Evolutionary conservation across 1,284 basidiomycete species (phyloP).

Genomic region (Amylostereum chailletii): DNA sequence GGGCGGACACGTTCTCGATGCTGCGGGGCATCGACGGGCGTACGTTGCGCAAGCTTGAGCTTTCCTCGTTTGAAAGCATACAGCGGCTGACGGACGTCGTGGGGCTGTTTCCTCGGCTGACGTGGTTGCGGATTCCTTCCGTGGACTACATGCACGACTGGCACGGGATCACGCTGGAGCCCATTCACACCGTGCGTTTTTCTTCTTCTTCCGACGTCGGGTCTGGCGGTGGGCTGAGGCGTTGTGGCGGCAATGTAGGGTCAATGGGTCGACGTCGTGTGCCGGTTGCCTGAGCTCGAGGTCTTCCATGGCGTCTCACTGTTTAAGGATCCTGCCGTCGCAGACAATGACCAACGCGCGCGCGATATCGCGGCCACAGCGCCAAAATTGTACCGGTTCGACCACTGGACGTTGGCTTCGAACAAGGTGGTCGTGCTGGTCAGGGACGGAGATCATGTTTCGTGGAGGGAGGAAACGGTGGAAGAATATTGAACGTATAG

Average conservation of each 20-base stretch:
- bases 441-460: constrained; percentile 6
- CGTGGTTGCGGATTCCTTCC: constrained; percentile 6
- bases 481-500: not conserved
- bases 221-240: not conserved
- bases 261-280: constrained; percentile 3
- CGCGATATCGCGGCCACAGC: constrained; percentile 14
- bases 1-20: not conserved
- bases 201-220: not conserved
- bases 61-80: constrained; percentile 5
- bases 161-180: not conserved
- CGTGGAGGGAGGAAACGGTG: constrained; percentile 9
- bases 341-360: constrained; percentile 16
- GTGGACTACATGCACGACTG: constrained; percentile 9
- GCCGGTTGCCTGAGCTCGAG: constrained; percentile 3
- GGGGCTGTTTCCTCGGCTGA: constrained; percentile 2
- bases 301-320: constrained; percentile 8
- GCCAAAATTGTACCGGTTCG: constrained; percentile 15
- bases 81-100: constrained; percentile 1
- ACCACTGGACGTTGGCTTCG: constrained; percentile 17
- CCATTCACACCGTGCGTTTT: constrained; percentile 2
- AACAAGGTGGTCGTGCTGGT: constrained; percentile 14
- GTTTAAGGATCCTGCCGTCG: constrained; percentile 6
- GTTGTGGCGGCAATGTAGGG: not conserved
- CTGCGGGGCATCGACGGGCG: constrained; percentile 2
- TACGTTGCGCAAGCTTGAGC: constrained; percentile 6